Percentiles rank a stretch among this genome's conserved stretches.
Evolutionary conservation across 1,284 basidiomycete species (phyloP).

Genomic region (Baeospora myosura): DNA sequence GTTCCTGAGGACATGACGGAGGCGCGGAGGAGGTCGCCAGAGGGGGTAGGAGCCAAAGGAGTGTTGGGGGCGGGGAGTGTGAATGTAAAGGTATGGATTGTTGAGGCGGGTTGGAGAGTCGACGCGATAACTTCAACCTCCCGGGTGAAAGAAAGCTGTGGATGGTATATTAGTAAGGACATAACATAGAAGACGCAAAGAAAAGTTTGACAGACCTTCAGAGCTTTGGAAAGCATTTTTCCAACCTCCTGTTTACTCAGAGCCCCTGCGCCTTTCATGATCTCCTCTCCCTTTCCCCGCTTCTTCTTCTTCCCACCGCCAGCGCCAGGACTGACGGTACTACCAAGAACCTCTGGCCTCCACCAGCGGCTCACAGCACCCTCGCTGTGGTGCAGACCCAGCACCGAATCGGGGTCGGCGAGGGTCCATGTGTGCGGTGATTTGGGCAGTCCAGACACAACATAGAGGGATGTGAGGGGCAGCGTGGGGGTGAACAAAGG

Average conservation of each 20-base stretch:
- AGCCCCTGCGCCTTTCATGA: constrained; percentile 62
- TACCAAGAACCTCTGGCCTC: constrained; percentile 89
- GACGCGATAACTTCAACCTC: constrained; percentile 94
- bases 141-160: constrained; percentile 77
- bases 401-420: constrained; percentile 80
- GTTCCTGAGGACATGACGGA: constrained; percentile 54
- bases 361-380: constrained; percentile 89
- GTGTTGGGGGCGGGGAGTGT: constrained; percentile 67
- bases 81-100: constrained; percentile 90
- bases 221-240: constrained; percentile 83
- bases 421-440: constrained; percentile 90
- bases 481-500: constrained; percentile 52
- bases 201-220: constrained; percentile 59
- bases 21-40: constrained; percentile 63
- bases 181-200: constrained; percentile 3
- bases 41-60: constrained; percentile 59
- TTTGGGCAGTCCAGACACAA: constrained; percentile 79
- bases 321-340: constrained; percentile 81
- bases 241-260: constrained; percentile 77
- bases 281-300: constrained; percentile 53
- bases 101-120: constrained; percentile 83
- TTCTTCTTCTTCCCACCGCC: constrained; percentile 59
- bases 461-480: constrained; percentile 75
- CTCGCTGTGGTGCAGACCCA: constrained; percentile 79
- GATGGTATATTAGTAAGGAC: constrained; percentile 1